These are phyloP conservation scores for Laburnicola sp. DNA, from an alignment of 2,329 filamentous ascomycete species.

Conservation along the genomic window DNA sequence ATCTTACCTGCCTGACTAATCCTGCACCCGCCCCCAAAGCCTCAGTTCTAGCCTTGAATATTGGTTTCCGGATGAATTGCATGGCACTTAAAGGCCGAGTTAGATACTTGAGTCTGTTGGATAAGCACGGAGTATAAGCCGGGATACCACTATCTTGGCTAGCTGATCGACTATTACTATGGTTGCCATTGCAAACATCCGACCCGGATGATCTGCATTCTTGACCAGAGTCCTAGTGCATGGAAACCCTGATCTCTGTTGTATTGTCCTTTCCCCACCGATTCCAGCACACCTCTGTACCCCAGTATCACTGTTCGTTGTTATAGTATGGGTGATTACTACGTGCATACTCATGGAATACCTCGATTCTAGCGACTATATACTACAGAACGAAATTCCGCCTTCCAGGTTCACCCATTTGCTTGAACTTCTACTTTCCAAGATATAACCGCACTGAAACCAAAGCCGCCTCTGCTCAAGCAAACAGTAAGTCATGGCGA, in stretches of 20 bases:
- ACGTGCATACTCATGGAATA: too few species aligned
- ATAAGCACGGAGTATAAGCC: too few species aligned
- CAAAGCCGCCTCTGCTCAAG: neutral
- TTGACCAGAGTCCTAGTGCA: neutral
- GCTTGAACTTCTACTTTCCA: too few species aligned
- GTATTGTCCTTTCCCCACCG: neutral
- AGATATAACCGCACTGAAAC: too few species aligned
- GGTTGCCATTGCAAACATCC: neutral
- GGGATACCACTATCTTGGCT: too few species aligned
- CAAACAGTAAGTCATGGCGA: neutral
- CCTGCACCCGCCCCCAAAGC: neutral
- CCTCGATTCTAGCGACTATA: too few species aligned
- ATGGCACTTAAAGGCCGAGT: neutral
- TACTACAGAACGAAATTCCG: too few species aligned
- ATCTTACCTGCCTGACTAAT: neutral
- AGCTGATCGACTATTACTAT: neutral
- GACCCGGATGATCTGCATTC: neutral
- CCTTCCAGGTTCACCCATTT: too few species aligned
- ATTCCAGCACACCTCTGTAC: too few species aligned
- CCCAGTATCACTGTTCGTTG: neutral
- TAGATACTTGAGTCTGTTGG: neutral
- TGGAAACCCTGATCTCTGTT: neutral
- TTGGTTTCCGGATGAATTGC: neutral
- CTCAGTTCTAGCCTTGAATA: neutral
- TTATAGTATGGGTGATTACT: neutral